Evolutionary conservation across 2,329 filamentous ascomycete genomes (phyloP), one percentile per base, ranked within the genome.

Genomic region (Ophiostoma triangulosporum): DNA sequence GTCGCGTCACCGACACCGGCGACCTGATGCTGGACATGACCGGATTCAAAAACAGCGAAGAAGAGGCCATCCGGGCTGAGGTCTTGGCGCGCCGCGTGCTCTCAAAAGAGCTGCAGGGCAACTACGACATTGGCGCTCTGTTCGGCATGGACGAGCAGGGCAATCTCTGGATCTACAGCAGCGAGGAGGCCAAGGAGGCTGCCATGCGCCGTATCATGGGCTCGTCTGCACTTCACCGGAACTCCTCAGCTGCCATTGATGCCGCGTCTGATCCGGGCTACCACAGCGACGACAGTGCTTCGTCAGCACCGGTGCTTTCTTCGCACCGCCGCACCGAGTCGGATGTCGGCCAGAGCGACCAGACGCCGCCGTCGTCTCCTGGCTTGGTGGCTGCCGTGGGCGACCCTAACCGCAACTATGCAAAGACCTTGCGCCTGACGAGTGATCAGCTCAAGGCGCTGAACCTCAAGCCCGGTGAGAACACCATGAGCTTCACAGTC

Each of bases 81-180:
- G 81, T 95, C n/a, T 77, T 97, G 57, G 93, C 93, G 5, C 81
- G 93, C 22, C 93, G 91, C 65, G 88, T 98, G 50, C 76, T 98
- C 12, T 84, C 89, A 0, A 89, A 98, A 64, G 91, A 97, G 68
- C 71, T 97, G 14, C 87, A 95, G 62, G 93, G 90, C 22, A 89
- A 91, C 64, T 96, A 96, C 66, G 93, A 98, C 64, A 95, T 98
- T 61, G 93, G 93, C 6, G 85, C 91, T 2, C 75, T 98, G 29
- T 95, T 98, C 61, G 93, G 90, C 12, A 91, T 93, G 45, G 93
- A 98, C 64, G 89, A 95, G 63, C 82, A 93, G 56, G 93, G 93
- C 6, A 98, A 98, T 62, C 75, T 98, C n/a, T 97, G 93, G 91
- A 97, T 98, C 60, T 98, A 98, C 70, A 93, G 89, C 69, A 97